A percentile compares a stretch with the other conserved stretches of the same genome.
These are phyloP conservation scores for Fraxinus ornus DNA, from an alignment of 305 asterid species.

Conservation along the genomic window DNA sequence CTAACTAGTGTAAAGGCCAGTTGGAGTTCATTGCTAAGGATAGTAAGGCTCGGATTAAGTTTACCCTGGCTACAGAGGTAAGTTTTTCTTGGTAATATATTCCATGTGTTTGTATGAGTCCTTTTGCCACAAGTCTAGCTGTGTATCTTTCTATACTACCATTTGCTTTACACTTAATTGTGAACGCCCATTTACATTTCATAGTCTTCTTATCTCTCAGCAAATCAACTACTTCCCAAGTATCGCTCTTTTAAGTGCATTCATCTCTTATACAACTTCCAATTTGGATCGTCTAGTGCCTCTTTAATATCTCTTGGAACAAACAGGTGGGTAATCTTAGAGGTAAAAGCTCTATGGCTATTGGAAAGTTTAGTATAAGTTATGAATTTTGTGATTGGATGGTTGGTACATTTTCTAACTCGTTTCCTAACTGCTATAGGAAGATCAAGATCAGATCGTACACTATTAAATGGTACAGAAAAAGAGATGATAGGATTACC, in stretches of 20 bases:
- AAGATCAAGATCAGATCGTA: not conserved
- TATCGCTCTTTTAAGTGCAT: not conserved
- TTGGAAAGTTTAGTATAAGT: not conserved
- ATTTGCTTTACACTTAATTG: not conserved
- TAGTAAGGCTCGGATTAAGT: not conserved
- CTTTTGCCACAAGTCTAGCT: not conserved
- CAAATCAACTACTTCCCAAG: not conserved
- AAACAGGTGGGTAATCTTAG: not conserved
- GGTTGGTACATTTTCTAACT: not conserved
- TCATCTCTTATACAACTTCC: not conserved
- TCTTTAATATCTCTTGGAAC: not conserved
- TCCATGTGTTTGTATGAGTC: not conserved
- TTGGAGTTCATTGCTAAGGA: not conserved
- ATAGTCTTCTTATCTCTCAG: not conserved
- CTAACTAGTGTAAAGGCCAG: not conserved
- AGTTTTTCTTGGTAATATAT: not conserved
- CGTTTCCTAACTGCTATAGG: not conserved
- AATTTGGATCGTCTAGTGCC: not conserved
- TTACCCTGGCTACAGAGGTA: not conserved
- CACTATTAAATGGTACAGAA: not conserved
- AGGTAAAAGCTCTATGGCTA: not conserved
- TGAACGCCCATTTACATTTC: not conserved
- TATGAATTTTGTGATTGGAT: not conserved
- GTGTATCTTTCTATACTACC: not conserved
- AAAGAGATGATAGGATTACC: not conserved